These are phyloP conservation scores for Claviceps digitariae DNA, from an alignment of 2,329 filamentous ascomycete species.

Conservation along the genomic window DNA sequence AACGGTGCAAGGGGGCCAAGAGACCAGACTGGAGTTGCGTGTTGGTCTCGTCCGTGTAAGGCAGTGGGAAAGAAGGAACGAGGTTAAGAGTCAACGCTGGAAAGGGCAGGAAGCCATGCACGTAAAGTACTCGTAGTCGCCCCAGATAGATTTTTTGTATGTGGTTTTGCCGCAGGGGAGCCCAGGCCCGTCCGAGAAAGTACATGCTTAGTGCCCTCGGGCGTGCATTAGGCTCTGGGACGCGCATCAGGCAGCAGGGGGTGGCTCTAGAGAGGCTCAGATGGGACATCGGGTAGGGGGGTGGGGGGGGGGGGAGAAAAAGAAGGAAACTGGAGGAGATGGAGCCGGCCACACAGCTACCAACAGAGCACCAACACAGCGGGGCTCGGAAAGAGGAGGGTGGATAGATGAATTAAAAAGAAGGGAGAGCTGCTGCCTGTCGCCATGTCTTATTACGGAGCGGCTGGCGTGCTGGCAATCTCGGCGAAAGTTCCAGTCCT, in stretches of 20 bases:
- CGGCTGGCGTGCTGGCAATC: conserved; percentile 2
- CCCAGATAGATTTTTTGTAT: not conserved
- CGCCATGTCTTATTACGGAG: not conserved
- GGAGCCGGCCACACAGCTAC: not conserved
- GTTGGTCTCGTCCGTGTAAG: not conserved
- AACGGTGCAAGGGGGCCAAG: no score
- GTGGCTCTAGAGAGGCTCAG: not conserved
- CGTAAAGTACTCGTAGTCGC: conserved; percentile 2
- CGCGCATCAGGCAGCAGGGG: not conserved
- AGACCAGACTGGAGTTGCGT: no score
- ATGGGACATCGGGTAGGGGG: no score
- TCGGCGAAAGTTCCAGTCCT: not conserved
- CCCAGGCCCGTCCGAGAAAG: conserved; percentile 1
- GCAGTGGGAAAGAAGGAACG: not conserved
- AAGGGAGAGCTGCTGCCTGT: not conserved
- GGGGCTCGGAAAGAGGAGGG: conserved; percentile 2
- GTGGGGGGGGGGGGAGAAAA: not conserved
- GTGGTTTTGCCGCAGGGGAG: conserved; percentile 5
- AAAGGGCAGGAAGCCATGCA: conserved; percentile 4
- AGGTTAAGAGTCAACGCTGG: conserved; percentile 2
- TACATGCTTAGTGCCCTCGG: not conserved
- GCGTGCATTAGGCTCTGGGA: not conserved
- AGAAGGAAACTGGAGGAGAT: not conserved
- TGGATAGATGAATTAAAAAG: not conserved
- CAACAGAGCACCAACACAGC: conserved; percentile 3